Percentiles rank a stretch among this genome's conserved stretches.
These are phyloP conservation scores for Articulospora tetracladia DNA, from an alignment of 495 filamentous ascomycete species.

Conservation along the genomic window DNA sequence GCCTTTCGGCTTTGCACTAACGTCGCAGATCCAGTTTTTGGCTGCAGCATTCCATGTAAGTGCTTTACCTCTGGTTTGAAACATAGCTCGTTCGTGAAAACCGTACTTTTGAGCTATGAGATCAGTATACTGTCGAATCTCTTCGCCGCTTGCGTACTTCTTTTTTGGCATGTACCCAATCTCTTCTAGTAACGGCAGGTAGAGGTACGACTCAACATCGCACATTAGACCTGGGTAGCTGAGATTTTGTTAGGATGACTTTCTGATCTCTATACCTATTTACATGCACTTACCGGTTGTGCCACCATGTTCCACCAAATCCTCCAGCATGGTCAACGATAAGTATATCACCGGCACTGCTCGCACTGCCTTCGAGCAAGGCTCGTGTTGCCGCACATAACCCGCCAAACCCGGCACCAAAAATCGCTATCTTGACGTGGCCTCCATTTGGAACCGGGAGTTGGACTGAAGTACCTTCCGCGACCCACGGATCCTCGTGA, in stretches of 20 bases:
- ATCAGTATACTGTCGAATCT: conserved; percentile 43
- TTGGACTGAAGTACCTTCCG: background rate
- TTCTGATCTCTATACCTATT: background rate
- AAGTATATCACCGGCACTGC: conserved; percentile 19
- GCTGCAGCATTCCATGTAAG: conserved; percentile 36
- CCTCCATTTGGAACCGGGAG: background rate
- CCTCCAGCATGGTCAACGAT: conserved; percentile 27
- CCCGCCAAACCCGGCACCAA: conserved; percentile 51
- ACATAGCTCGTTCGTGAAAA: conserved; percentile 42
- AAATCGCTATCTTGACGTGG: conserved; percentile 38
- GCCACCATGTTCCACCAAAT: conserved; percentile 28
- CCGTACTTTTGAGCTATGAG: conserved; percentile 37
- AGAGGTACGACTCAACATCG: conserved; percentile 28
- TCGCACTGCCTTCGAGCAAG: conserved; percentile 44
- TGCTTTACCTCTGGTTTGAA: conserved; percentile 34
- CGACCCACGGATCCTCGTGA: conserved; percentile 4
- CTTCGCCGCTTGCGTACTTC: conserved; percentile 27
- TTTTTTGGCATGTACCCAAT: conserved; percentile 27
- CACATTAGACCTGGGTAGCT: conserved; percentile 24
- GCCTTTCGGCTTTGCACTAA: background rate
- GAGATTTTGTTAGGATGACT: background rate
- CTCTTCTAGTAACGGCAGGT: conserved; percentile 28
- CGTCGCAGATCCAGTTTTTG: conserved; percentile 2
- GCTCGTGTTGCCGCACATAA: conserved; percentile 41
- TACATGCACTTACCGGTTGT: conserved; percentile 15